Base-by-base conservation (phyloP, 768 basidiomycete species). In the Mycena maculata region DNA sequence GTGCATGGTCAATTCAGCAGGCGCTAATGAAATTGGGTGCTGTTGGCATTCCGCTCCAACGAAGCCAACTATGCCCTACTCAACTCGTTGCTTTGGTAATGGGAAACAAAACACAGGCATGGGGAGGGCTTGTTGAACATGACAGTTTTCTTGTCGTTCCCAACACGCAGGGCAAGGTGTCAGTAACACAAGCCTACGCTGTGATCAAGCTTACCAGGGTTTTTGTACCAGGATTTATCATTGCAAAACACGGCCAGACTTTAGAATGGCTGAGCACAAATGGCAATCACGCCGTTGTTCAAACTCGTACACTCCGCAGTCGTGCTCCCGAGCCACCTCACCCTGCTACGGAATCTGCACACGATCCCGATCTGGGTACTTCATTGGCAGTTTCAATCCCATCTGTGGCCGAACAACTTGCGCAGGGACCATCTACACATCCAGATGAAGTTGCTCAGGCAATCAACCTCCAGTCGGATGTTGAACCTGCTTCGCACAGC, bases 11-110 rank as follows among this genome's bases (percentile, higher is more conserved):
- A 18, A 57, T 71, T 25, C 53, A 57, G 30, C 22, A 15, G 1
- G 41, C 44, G 2, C 42, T 69, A 16, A 56, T 53, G 45, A 48
- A 47, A 5, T n/a, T 36, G 8, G 59, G 56, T 12, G 58, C 67
- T 1, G 64, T 69, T 7, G 67, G 70, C 2, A 36, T 68, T 1
- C 63, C 39, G 20, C 63, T 71, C 23, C 53, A 50, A 13, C 48
- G 47, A 3, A 53, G 20, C 20, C 50, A 71, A 22, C 16, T 62
- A 13, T 44, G 50, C 11, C 15, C 56, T 3, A 49, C 50, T 23
- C 70, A 71, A 42, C 70, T 50, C 18, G 62, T 71, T 13, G 53
- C 67, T 6, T 39, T 71, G 20, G 62, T 68, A 6, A 53, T 60
- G 0, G 45, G 54, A 10, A 44, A 63, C n/a, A 57, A 53, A 30